These are phyloP conservation scores for Hypoxylon trugodes DNA, from an alignment of 495 filamentous ascomycete species.

Conservation along the genomic window DNA sequence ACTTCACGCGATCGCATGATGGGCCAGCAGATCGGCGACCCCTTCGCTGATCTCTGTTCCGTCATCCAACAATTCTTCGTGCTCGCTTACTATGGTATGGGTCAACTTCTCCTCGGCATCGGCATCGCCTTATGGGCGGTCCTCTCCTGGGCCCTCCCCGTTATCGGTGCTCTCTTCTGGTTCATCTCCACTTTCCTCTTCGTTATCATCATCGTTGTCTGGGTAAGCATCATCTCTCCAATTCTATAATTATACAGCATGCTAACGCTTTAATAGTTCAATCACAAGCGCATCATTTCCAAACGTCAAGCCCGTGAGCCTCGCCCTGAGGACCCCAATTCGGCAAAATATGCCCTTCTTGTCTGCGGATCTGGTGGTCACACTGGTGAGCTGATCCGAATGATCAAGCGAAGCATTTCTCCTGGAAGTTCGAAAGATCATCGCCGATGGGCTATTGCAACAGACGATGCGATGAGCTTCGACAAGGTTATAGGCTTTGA, in stretches of 20 bases:
- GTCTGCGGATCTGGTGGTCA: constrained; percentile 94
- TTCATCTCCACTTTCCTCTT: constrained; percentile 7
- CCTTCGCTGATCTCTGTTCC: background rate
- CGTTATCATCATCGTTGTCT: constrained; percentile 33
- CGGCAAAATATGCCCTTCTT: constrained; percentile 51
- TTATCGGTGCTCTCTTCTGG: constrained; percentile 13
- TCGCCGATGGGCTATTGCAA: constrained; percentile 82
- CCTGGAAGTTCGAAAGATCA: constrained; percentile 59
- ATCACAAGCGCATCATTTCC: constrained; percentile 1
- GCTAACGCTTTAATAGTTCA: constrained; percentile 12
- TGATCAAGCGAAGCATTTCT: constrained; percentile 64
- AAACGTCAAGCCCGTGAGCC: background rate
- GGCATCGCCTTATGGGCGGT: constrained; percentile 19
- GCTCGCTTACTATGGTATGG: background rate
- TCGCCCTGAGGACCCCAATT: background rate
- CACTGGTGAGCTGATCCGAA: constrained; percentile 90
- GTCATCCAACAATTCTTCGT: background rate
- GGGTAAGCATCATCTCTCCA: constrained; percentile 34
- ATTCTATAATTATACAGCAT: background rate
- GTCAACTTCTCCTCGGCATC: background rate
- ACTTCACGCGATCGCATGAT: background rate
- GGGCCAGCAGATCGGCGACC: background rate
- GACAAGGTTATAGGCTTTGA: constrained; percentile 49
- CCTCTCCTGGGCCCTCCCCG: constrained; percentile 35
- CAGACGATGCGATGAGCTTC: constrained; percentile 76